Conservation (phyloP, 2,329 filamentous ascomycete genomes). For the Penicillium glabrum region DNA sequence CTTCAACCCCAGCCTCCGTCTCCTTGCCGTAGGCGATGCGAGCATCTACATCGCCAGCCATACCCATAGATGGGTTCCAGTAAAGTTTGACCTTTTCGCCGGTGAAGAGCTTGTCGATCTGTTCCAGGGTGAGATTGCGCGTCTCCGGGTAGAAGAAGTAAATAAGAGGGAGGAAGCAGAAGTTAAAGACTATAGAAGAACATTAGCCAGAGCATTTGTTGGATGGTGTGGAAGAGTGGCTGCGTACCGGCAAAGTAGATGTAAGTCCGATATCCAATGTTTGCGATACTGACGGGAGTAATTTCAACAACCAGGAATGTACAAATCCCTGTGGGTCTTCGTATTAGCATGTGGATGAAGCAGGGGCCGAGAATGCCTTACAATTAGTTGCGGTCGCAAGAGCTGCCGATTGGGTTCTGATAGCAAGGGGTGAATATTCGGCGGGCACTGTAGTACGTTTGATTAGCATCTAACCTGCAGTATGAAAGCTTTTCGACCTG, state of each 20-base stretch:
- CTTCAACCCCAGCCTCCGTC: constrained; percentile 13
- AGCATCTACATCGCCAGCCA: constrained; percentile 20
- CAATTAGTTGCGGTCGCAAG: constrained; percentile 53
- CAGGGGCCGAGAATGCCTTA: background rate
- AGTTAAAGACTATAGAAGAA: constrained; percentile 41
- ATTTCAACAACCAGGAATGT: constrained; percentile 49
- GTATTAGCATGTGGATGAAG: background rate
- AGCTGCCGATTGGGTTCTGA: constrained; percentile 51
- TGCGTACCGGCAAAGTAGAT: constrained; percentile 41
- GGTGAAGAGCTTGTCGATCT: constrained; percentile 40
- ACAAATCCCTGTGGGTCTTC: constrained; percentile 39
- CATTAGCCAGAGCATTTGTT: background rate
- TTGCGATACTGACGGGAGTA: constrained; percentile 45
- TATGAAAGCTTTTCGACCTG: background rate
- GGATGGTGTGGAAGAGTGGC: background rate
- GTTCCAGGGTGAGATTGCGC: constrained; percentile 32
- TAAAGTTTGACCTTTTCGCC: constrained; percentile 30
- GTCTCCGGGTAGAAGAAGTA: constrained; percentile 44
- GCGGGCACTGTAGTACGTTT: constrained; percentile 35
- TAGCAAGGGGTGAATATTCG: constrained; percentile 48
- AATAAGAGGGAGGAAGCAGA: constrained; percentile 50
- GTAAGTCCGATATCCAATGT: constrained; percentile 43
- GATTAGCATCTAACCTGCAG: constrained; percentile 17
- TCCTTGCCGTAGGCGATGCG: constrained; percentile 15
- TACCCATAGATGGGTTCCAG: constrained; percentile 30